phyloP scores from a whole-genome alignment of 345 rosid genomes.

The Melaleuca alternifolia region DNA sequence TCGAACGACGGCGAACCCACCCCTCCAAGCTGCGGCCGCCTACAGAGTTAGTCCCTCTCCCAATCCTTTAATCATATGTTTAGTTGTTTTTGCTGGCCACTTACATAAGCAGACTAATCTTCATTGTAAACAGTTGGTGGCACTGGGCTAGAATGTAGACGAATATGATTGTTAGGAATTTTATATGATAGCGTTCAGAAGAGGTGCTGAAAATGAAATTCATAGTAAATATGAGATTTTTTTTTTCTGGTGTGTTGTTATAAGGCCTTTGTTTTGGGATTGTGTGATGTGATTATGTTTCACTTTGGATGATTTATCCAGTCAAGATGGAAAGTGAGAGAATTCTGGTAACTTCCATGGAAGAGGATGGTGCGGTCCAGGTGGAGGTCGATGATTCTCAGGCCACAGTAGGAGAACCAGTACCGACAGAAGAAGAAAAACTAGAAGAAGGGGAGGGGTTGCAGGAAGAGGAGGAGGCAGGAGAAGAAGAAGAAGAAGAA shows the following conservation, averaged over 20 bases:
- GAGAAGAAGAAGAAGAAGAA: conserved; percentile 8
- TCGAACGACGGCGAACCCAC: background rate
- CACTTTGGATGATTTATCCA: background rate
- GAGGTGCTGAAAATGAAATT: background rate
- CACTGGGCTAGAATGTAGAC: background rate
- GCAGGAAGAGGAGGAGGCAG: conserved; percentile 11
- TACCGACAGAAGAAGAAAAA: background rate
- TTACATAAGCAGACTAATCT: background rate
- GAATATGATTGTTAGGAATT: background rate
- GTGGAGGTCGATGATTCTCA: background rate
- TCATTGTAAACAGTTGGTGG: background rate
- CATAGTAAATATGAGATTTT: background rate
- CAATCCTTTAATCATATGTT: background rate
- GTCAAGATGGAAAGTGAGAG: background rate
- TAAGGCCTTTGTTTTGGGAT: background rate
- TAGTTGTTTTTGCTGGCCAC: background rate
- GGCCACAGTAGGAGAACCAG: background rate
- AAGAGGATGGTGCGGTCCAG: background rate
- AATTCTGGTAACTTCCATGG: background rate
- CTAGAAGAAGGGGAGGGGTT: background rate
- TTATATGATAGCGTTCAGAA: background rate
- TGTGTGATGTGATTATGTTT: background rate
- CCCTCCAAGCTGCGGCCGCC: background rate
- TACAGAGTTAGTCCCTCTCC: background rate
- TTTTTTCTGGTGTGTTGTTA: background rate